These are phyloP conservation scores for Rhizopogon sp. DNA, from an alignment of 768 basidiomycete genomes.

Conservation along the genomic window DNA sequence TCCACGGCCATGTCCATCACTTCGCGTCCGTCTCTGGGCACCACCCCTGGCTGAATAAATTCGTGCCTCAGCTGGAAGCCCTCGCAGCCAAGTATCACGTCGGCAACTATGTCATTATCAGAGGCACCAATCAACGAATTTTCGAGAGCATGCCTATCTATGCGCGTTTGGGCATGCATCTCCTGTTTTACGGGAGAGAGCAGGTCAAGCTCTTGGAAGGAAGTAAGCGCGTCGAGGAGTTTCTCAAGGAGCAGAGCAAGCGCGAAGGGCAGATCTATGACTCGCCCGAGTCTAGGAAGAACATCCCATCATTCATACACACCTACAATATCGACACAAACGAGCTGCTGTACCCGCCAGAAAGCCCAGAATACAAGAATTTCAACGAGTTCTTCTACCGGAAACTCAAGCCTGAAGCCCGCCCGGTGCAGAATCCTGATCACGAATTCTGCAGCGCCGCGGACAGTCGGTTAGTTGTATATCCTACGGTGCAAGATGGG, in stretches of 20 bases:
- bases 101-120: conserved; percentile 53
- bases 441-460: conserved; percentile 58
- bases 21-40: conserved; percentile 1
- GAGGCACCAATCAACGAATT: conserved; percentile 44
- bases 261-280: conserved; percentile 56
- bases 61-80: conserved; percentile 53
- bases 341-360: conserved; percentile 56
- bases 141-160: conserved; percentile 78
- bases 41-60: conserved; percentile 36
- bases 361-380: conserved; percentile 52
- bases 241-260: conserved; percentile 51
- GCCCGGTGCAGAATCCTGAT: conserved; percentile 53
- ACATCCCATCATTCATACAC: conserved; percentile 51
- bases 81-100: conserved; percentile 48
- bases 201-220: conserved; percentile 44
- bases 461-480: conserved; percentile 73
- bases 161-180: conserved; percentile 69
- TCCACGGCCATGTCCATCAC: conserved; percentile 30
- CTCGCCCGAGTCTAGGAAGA: conserved; percentile 41
- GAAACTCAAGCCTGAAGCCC: conserved; percentile 51
- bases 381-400: conserved; percentile 80
- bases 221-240: conserved; percentile 40
- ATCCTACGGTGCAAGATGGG: conserved; percentile 50
- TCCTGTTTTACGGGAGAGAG: conserved; percentile 58
- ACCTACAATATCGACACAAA: conserved; percentile 49